Base-by-base conservation (phyloP, 2,329 filamentous ascomycete species). In the Chrysoporthe deuterocubensis region DNA sequence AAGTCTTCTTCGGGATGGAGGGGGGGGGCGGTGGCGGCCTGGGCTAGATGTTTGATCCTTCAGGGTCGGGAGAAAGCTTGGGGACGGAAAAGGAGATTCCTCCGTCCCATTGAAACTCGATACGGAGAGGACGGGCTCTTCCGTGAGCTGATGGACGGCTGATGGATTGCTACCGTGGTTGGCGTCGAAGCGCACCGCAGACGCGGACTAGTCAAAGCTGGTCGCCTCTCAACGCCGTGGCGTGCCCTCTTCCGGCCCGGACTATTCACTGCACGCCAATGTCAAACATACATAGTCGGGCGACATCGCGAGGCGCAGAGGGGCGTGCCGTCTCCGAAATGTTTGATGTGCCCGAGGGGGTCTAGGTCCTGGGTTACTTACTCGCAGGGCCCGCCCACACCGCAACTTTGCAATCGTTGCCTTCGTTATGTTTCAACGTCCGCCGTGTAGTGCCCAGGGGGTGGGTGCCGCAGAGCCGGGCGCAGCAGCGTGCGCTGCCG, bases 71-170 rank as follows among this genome's bases (percentile, higher is more conserved):
- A 11, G 11, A 9, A 48, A 46, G 18, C 26, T 26, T 26, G 26
- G 26, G 57, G 32, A 13, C 7, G 14, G 52, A 40, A 34, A 54
- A 37, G 61, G 32, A 34, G 34, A 54, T 63, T 63, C 34, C 61
- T 42, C 61, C 61, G 61, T 63, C n/a, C 46, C 37, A 54, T 40
- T 43, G 34, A 54, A 54, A 54, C 61, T 50, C 13, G 48, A 42
- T 34, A 56, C 32, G 37, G 43, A n/a, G 26, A n/a, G 44, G 9
- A 42, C 50, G 46, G 43, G 40, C 26, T 18, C 59, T 48, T 62
- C 46, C 61, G 34, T 6, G 42, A 32, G 44, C 61, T 21, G 48
- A 42, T 18, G 9, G 50, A 32, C 18, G 26, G 50, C 13, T 46
- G 13, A 40, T 40, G 5, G 37, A 40, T 9, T 40, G 37, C 37